Conservation (phyloP, 2,329 filamentous ascomycete species). For the Stachybotrys echinatus region DNA sequence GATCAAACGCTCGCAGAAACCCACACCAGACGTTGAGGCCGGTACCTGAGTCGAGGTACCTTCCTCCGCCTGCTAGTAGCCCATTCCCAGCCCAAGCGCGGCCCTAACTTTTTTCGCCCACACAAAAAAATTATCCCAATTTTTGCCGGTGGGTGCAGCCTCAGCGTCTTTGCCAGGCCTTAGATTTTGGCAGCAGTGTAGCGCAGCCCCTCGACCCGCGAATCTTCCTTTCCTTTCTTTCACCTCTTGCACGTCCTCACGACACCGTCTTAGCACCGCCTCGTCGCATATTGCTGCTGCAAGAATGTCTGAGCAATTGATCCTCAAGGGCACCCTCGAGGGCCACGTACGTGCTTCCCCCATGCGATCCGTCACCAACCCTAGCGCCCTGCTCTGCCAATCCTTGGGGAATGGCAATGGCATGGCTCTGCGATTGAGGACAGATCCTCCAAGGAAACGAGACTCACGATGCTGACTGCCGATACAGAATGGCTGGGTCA, state of each 20-base stretch:
- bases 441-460: too few species aligned
- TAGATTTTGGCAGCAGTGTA: conserved; percentile 20
- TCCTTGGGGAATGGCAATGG: too few species aligned
- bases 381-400: background rate
- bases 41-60: conserved; percentile 4
- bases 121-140: conserved; percentile 42
- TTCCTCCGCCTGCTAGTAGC: background rate
- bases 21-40: background rate
- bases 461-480: conserved; percentile 20
- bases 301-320: conserved; percentile 86
- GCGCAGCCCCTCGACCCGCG: conserved; percentile 18
- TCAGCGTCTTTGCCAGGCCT: conserved; percentile 13
- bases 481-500: conserved; percentile 88
- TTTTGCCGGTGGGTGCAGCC: conserved; percentile 21
- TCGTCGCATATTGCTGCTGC: conserved; percentile 33
- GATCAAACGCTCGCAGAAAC: background rate
- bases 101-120: conserved; percentile 49
- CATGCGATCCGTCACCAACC: background rate
- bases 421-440: background rate
- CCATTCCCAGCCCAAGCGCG: conserved; percentile 14
- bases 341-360: conserved; percentile 71
- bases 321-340: conserved; percentile 95
- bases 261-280: conserved; percentile 29
- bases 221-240: conserved; percentile 27
- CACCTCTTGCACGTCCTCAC: conserved; percentile 18